These are phyloP conservation scores for Plasmodium falciparum DNA, from an alignment of 169 alveolate species.

Conservation along the genomic window DNA sequence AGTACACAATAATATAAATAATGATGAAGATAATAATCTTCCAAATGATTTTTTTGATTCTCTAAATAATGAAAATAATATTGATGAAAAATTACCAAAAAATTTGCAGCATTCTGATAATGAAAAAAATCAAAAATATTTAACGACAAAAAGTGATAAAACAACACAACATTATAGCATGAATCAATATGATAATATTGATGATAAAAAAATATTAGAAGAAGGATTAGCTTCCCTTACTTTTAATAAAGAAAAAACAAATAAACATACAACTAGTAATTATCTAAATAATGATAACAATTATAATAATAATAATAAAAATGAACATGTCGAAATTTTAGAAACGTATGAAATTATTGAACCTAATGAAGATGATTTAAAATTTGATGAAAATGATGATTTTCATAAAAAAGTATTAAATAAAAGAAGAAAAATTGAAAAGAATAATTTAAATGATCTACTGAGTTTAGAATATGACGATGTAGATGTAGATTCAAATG, in stretches of 20 bases:
- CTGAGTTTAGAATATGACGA: slow-evolving; percentile 5
- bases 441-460: neutral
- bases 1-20: neutral
- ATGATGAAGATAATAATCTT: neutral
- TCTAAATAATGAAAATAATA: neutral
- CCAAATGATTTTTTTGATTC: slow-evolving; percentile 49
- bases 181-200: too few relatives aligned
- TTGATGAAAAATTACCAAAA: neutral
- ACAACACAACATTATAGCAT: too few relatives aligned
- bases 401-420: slow-evolving; percentile 27
- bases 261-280: too few relatives aligned
- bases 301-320: neutral
- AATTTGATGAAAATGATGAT: slow-evolving; percentile 17
- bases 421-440: slow-evolving; percentile 22
- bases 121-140: too few relatives aligned
- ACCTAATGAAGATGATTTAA: slow-evolving; percentile 3
- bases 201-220: too few relatives aligned
- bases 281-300: neutral
- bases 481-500: neutral
- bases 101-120: neutral
- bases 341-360: slow-evolving; percentile 69
- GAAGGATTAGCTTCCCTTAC: too few relatives aligned
- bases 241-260: too few relatives aligned
- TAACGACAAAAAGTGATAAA: too few relatives aligned
- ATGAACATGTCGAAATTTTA: slow-evolving; percentile 28